Percentiles rank a stretch among this genome's conserved stretches.
Conservation (phyloP, 495 filamentous ascomycete species). For the Copromyces sp. region DNA sequence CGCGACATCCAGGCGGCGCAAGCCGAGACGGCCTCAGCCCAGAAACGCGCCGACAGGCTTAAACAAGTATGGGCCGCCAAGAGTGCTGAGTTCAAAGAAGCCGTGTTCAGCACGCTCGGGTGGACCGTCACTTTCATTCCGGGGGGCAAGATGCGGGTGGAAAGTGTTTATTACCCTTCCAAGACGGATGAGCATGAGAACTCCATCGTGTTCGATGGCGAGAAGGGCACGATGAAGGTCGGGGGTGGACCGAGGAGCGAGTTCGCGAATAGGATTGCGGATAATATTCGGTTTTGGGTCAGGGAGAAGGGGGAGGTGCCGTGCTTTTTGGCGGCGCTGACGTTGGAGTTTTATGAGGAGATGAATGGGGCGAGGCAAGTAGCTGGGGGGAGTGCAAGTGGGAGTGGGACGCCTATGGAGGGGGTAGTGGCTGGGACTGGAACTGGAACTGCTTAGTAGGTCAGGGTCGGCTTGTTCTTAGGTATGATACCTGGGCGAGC, state of each 20-base stretch:
- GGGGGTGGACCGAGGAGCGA: conserved; percentile 75
- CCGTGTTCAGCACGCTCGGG: conserved; percentile 76
- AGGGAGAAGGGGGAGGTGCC: conserved; percentile 84
- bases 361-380: conserved; percentile 13
- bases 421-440: background rate
- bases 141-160: conserved; percentile 82
- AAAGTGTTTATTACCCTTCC: conserved; percentile 64
- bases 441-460: background rate
- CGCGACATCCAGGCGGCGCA: conserved; percentile 64
- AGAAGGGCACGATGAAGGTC: conserved; percentile 95
- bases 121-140: conserved; percentile 91
- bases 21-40: conserved; percentile 63
- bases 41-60: conserved; percentile 74
- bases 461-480: background rate
- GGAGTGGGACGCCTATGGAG: background rate
- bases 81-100: conserved; percentile 84
- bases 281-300: conserved; percentile 87
- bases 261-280: conserved; percentile 76
- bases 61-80: conserved; percentile 87
- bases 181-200: conserved; percentile 65
- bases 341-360: conserved; percentile 85
- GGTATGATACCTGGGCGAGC: background rate
- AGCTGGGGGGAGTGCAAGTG: background rate
- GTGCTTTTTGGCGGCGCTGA: conserved; percentile 81
- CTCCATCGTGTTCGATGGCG: conserved; percentile 92